phyloP scores from a whole-genome alignment of 2,329 filamentous ascomycete species.

The Aspergillus oerlinghausenensis region DNA sequence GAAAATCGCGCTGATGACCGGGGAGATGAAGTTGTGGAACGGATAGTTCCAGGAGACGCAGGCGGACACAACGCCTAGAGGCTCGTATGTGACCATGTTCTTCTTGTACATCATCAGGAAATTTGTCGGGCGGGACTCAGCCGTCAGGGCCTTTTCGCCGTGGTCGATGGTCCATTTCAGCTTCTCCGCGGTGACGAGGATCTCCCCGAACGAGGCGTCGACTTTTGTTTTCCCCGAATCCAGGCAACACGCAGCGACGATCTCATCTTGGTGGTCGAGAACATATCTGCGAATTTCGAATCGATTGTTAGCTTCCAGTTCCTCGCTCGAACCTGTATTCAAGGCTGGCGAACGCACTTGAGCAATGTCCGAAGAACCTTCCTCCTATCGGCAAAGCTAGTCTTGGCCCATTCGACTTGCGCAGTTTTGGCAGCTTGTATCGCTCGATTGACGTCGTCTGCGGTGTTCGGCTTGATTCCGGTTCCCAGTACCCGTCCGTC shows the following conservation, averaged over 20 bases:
- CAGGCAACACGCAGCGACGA: slow-evolving; percentile 78
- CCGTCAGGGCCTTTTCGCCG: slow-evolving; percentile 72
- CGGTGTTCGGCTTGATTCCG: slow-evolving; percentile 63
- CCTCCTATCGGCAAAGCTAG: slow-evolving; percentile 71
- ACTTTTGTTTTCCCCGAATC: slow-evolving; percentile 97
- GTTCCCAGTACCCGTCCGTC: slow-evolving; percentile 76
- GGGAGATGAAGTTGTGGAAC: slow-evolving; percentile 91
- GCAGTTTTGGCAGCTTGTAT: slow-evolving; percentile 69
- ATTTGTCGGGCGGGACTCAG: slow-evolving; percentile 75
- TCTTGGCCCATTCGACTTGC: slow-evolving; percentile 71
- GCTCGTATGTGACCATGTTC: slow-evolving; percentile 86
- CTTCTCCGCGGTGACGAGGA: slow-evolving; percentile 90
- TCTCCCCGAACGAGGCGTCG: slow-evolving; percentile 89
- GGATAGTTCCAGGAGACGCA: slow-evolving; percentile 97
- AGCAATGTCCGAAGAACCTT: slow-evolving; percentile 77
- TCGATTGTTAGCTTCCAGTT: not conserved
- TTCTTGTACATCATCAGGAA: slow-evolving; percentile 93
- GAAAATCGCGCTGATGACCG: slow-evolving; percentile 85
- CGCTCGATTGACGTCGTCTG: slow-evolving; percentile 71
- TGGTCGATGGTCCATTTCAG: slow-evolving; percentile 90
- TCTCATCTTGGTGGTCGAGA: slow-evolving; percentile 81
- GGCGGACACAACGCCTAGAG: slow-evolving; percentile 85
- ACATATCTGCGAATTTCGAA: slow-evolving; percentile 52
- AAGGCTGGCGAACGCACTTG: slow-evolving; percentile 41
- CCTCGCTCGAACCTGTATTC: not conserved